Evolutionary conservation across 768 basidiomycete species (phyloP), one percentile per base, ranked within the genome.

Genomic region (Lentinula lateritia): DNA sequence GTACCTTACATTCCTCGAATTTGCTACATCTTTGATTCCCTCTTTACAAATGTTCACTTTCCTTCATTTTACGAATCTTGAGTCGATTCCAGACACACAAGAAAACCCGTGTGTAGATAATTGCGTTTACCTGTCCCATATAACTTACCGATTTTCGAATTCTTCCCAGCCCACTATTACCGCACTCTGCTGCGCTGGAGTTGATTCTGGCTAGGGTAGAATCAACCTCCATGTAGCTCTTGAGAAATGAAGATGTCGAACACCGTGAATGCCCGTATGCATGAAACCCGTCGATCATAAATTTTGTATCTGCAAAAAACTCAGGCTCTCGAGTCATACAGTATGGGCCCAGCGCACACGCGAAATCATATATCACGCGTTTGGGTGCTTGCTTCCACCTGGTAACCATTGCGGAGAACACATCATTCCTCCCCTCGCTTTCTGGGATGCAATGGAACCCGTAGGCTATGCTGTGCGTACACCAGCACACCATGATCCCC

Each of bases 391-490:
- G 68, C 10, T 63, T 46, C 70, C 71, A 76, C 1, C 65, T 64
- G 1, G 75, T 78, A 13, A 74, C 64, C 1, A 78, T 64, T 0
- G 77, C 75, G 2, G 72, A 75, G 60, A 78, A 78, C 0, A 77
- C 73, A 64, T 77, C 73, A 60, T 78, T 76, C 1, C 72, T 48
- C 3, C 76, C 75, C 62, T 77, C 76, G 1, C 67, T 71, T 10
- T 63, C 50, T 0, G 74, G 76, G 20, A 76, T 78, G 61, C 69
- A 71, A 35, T 75, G 71, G 56, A 75, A 76, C 1, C 75, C 71
- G 63, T 73, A 73, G 48, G 69, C 66, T 2, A 73, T 66, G 54
- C 67, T 69, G 61, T 75, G 73, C 0, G 71, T 71, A 50, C 72
- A 75, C 73, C 73, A 75, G 6, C 62, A 63, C 6, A 66, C 68